Conservation (phyloP, 805 yeast genomes). For the Spencermartinsiella europaea region DNA sequence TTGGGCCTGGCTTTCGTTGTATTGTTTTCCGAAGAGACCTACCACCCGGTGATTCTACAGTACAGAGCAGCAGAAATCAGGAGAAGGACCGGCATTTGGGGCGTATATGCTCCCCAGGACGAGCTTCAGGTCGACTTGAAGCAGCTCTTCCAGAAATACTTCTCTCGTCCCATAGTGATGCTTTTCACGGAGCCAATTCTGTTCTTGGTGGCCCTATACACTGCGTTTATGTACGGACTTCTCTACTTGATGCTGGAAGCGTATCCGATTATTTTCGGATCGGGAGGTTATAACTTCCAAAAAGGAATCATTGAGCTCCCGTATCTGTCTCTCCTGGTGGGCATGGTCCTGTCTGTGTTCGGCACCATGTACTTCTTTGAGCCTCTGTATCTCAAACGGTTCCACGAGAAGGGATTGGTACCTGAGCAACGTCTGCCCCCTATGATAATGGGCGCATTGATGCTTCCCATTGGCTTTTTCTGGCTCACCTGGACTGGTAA, state of each 20-base stretch:
- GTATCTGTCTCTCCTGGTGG: slow-evolving; percentile 70
- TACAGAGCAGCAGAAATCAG: slow-evolving; percentile 58
- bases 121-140: slow-evolving; percentile 46
- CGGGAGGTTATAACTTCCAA: slow-evolving; percentile 52
- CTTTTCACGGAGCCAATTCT: slow-evolving; percentile 65
- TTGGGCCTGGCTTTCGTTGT: slow-evolving; percentile 37
- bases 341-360: slow-evolving; percentile 55
- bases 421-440: slow-evolving; percentile 81
- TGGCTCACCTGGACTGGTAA: slow-evolving; percentile 90
- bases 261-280: slow-evolving; percentile 60
- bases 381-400: slow-evolving; percentile 42
- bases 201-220: slow-evolving; percentile 58
- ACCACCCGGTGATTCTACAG: slow-evolving; percentile 61
- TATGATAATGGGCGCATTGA: slow-evolving; percentile 64
- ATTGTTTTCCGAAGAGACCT: slow-evolving; percentile 55
- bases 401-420: slow-evolving; percentile 49
- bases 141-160: slow-evolving; percentile 55
- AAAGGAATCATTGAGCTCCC: slow-evolving; percentile 69
- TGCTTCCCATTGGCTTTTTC: slow-evolving; percentile 72
- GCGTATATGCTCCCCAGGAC: slow-evolving; percentile 70
- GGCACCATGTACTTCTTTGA: slow-evolving; percentile 51
- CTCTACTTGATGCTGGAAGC: slow-evolving; percentile 67
- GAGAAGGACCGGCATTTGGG: slow-evolving; percentile 71
- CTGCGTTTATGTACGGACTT: slow-evolving; percentile 74
- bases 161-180: slow-evolving; percentile 64